phyloP scores from a whole-genome alignment of 345 rosid genomes.

The Leavenworthia alabamica region DNA sequence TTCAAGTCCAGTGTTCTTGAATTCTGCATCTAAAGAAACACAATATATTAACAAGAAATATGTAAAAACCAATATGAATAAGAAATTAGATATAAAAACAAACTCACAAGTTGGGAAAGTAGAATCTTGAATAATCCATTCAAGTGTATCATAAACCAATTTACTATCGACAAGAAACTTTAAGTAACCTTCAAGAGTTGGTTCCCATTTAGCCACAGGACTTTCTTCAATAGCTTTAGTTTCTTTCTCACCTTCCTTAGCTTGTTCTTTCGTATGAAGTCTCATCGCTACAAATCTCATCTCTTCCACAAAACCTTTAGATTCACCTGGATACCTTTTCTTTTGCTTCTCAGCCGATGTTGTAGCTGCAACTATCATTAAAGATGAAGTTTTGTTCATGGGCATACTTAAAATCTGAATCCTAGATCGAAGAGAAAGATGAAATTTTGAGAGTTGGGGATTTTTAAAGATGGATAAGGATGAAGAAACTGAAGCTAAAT shows the following conservation, averaged over 20 bases:
- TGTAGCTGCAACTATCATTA: slow-evolving; percentile 38
- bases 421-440: slow-evolving; percentile 31
- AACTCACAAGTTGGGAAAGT: slow-evolving; percentile 71
- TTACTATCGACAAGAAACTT: slow-evolving; percentile 86
- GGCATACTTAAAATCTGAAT: slow-evolving; percentile 34
- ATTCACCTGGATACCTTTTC: slow-evolving; percentile 77
- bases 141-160: slow-evolving; percentile 86
- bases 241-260: slow-evolving; percentile 84
- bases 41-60: too few relatives aligned
- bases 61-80: too few relatives aligned
- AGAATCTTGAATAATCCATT: slow-evolving; percentile 54
- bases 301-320: slow-evolving; percentile 96
- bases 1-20: slow-evolving; percentile 79
- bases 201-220: slow-evolving; percentile 66
- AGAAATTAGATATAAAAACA: slow-evolving; percentile 5
- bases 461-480: slow-evolving; percentile 39
- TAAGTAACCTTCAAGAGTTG: slow-evolving; percentile 73
- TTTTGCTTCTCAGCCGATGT: slow-evolving; percentile 66
- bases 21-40: slow-evolving; percentile 64
- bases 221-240: slow-evolving; percentile 63
- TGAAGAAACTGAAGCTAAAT: slow-evolving; percentile 42
- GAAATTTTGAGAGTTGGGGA: slow-evolving; percentile 28
- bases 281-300: slow-evolving; percentile 98
- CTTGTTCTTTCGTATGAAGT: slow-evolving; percentile 78
- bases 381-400: slow-evolving; percentile 21